Evolutionary conservation across 108 stramenopile species (phyloP).

Genomic region (Fistulifera pelliculosa): DNA sequence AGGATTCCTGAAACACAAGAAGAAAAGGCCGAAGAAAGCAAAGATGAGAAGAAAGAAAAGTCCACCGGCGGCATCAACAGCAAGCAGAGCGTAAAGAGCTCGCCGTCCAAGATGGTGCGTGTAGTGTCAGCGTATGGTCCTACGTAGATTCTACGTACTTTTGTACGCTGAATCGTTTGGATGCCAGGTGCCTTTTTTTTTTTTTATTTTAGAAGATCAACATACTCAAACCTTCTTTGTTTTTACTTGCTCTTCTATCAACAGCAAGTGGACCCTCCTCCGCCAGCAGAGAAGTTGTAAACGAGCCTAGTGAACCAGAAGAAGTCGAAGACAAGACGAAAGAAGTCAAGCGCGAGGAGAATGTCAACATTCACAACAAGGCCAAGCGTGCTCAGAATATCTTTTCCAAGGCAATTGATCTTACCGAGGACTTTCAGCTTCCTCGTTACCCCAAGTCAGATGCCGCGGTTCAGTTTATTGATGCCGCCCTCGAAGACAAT

Average conservation of each 20-base stretch:
- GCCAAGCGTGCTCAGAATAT: conserved; percentile 79
- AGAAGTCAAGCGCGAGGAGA: conserved; percentile 60
- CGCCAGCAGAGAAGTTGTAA: no score
- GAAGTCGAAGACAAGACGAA: conserved; percentile 24
- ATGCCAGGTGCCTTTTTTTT: no score
- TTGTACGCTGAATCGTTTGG: no score
- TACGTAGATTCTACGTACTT: neutral
- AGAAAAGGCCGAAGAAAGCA: neutral
- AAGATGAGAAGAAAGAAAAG: conserved; percentile 1
- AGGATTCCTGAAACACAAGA: no score
- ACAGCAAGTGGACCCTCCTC: no score
- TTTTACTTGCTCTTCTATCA: no score
- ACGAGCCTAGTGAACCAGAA: no score
- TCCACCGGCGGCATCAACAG: neutral
- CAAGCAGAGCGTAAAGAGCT: neutral
- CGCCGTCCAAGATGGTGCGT: neutral
- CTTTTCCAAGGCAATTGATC: conserved; percentile 71
- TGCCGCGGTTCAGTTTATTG: conserved; percentile 72
- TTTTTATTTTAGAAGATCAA: neutral
- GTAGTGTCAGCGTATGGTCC: neutral
- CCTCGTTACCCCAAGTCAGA: conserved; percentile 70
- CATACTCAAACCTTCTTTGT: neutral
- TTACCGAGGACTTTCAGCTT: conserved; percentile 60
- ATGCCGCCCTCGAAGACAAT: conserved; percentile 72
- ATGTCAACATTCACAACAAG: conserved; percentile 69